These are phyloP conservation scores for Ocimum tenuiflorum DNA, from an alignment of 257 asterid species.

Conservation along the genomic window DNA sequence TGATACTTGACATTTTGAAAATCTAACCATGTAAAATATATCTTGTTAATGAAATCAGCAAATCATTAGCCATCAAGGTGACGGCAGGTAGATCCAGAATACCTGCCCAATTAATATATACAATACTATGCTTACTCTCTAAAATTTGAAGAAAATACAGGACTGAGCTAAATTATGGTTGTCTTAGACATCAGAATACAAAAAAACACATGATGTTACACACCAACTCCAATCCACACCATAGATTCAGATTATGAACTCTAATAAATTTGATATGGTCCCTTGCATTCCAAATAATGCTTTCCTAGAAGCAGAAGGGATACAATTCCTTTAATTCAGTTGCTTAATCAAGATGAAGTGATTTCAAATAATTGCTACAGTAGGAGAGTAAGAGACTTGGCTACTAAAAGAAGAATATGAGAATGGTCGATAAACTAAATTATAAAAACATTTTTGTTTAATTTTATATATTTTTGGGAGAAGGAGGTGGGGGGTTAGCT, in stretches of 20 bases:
- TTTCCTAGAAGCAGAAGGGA: neutral
- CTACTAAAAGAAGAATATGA: neutral
- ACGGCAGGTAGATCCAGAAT: constrained; percentile 6
- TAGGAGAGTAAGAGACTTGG: neutral
- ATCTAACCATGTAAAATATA: neutral
- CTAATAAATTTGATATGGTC: neutral
- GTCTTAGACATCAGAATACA: neutral
- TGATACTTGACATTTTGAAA: neutral
- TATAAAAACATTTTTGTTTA: neutral
- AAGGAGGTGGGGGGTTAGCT: neutral
- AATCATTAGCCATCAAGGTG: neutral
- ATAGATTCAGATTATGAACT: neutral
- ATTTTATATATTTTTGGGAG: neutral
- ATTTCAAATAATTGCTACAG: neutral
- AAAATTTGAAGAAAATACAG: no score
- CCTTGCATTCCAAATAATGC: neutral
- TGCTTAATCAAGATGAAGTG: constrained; percentile 3
- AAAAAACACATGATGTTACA: neutral
- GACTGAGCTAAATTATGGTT: neutral
- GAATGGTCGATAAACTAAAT: no score
- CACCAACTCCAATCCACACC: constrained; percentile 3
- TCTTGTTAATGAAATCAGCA: neutral
- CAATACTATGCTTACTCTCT: neutral
- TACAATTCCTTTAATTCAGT: neutral
- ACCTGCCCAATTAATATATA: neutral